Percentiles rank a stretch among this genome's conserved stretches.
Evolutionary conservation across 208 protist species (phyloP).

Genomic region (Phytomonas sp.): DNA sequence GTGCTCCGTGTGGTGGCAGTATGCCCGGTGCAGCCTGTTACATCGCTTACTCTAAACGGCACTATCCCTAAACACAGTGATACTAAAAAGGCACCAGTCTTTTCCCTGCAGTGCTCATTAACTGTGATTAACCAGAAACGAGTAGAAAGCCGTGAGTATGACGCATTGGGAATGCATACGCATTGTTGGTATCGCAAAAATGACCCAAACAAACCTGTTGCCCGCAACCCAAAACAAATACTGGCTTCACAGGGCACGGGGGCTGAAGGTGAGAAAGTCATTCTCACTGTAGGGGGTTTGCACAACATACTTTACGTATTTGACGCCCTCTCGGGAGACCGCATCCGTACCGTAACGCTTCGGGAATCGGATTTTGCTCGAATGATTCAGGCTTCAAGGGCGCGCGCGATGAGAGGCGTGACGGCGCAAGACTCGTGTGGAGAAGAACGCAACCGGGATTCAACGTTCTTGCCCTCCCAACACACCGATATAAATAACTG

Average conservation of each 20-base stretch:
- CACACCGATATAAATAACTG: background rate
- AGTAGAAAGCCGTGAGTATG: background rate
- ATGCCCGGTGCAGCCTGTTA: slow-evolving; percentile 32
- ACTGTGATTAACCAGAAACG: slow-evolving; percentile 23
- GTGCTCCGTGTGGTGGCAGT: slow-evolving; percentile 65
- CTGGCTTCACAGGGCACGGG: background rate
- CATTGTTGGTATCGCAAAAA: background rate
- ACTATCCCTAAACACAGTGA: slow-evolving; percentile 19
- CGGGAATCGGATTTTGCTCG: background rate
- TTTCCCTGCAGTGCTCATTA: slow-evolving; percentile 39
- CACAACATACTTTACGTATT: slow-evolving; percentile 52
- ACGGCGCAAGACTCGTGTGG: background rate
- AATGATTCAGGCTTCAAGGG: background rate
- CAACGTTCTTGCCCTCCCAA: background rate
- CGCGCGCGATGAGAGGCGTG: background rate
- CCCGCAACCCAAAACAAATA: background rate
- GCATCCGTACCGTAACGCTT: slow-evolving; percentile 10
- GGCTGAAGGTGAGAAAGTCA: slow-evolving; percentile 19
- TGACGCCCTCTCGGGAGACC: slow-evolving; percentile 52
- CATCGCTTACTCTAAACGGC: slow-evolving; percentile 25
- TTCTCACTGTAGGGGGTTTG: slow-evolving; percentile 54
- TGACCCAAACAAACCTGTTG: background rate
- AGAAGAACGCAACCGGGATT: background rate
- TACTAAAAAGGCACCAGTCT: slow-evolving; percentile 36
- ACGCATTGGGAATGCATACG: background rate